Percentiles rank a stretch among this genome's conserved stretches.
phyloP scores from a whole-genome alignment of 2,329 filamentous ascomycete species.

The Acephala macrosclerotiorum region DNA sequence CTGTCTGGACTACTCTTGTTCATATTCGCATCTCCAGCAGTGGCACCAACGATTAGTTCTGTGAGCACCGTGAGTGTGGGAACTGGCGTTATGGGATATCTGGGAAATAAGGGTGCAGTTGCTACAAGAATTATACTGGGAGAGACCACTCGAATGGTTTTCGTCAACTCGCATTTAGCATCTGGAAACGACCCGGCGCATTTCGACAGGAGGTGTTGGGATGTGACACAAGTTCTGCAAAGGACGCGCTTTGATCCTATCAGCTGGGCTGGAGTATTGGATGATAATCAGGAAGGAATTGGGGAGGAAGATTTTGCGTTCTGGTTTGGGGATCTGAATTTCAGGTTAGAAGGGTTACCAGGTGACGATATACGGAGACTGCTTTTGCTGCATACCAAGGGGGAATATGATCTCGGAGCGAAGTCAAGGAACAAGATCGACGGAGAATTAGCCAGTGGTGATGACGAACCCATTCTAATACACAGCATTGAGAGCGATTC shows the following conservation, averaged over 20 bases:
- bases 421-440: constrained; percentile 43
- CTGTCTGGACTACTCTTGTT: constrained; percentile 85
- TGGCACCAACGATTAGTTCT: constrained; percentile 78
- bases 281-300: constrained; percentile 73
- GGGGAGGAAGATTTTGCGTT: constrained; percentile 94
- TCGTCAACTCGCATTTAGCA: constrained; percentile 90
- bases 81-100: constrained; percentile 89
- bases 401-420: constrained; percentile 72
- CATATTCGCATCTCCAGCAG: constrained; percentile 81
- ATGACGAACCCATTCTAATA: constrained; percentile 58
- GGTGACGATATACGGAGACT: constrained; percentile 89
- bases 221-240: constrained; percentile 78
- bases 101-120: constrained; percentile 96
- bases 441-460: constrained; percentile 53
- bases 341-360: constrained; percentile 85
- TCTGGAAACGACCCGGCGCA: constrained; percentile 82
- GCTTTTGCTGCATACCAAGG: constrained; percentile 81
- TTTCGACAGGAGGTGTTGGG: constrained; percentile 86
- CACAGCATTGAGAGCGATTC: constrained; percentile 53
- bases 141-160: constrained; percentile 87
- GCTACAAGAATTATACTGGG: constrained; percentile 83
- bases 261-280: constrained; percentile 66
- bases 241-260: constrained; percentile 83
- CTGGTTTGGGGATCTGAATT: constrained; percentile 97
- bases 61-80: constrained; percentile 85